Base-by-base conservation (phyloP, 257 asterid species). In the Solanum arcanum region DNA sequence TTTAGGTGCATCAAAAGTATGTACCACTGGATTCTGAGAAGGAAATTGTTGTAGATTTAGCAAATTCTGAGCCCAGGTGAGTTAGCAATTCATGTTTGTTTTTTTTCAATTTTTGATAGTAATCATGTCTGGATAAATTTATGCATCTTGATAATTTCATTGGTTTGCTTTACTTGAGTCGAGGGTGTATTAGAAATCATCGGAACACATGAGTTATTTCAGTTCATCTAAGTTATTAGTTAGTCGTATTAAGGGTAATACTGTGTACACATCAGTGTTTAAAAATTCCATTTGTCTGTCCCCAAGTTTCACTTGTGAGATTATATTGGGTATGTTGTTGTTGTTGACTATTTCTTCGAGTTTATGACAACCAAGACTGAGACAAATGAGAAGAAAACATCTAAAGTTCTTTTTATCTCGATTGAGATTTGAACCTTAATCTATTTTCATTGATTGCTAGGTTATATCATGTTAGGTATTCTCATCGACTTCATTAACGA, bases 1-100 rank as follows among this genome's bases (percentile, higher is more conserved):
- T 86, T 82, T 85, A 95, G 98, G 90, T 87, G 72, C 90, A 75
- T 88, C 94, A 89, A 74, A 91, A 91, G 25, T 95, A 95, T 90
- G 92, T 92, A 46, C 94, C 95, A 88, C 92, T 95, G 70, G 94
- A 95, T 62, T 93, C 92, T 52, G 89, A 89, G 80, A 88, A 88
- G 77, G 89, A 87, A 75, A 83, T 59, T 69, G 29, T 83, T 85
- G 84, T 93, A 73, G 91, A 88, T 88, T 83, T 81, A 86, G 87
- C 94, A 77, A 90, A 88, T 88, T 83, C 90, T 35, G 25, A 80
- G 78, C 83, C 78, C 77, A 89, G 86, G 98, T 95, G 84, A 72
- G 72, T 86, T 35, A 69, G 35, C 47, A 33, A 73, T 35, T 20
- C 16, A 59, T 47, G 73, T 33, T 72, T 6, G 0, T 15, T 44